A percentile compares a stretch with the other conserved stretches of the same genome.
Conservation (phyloP, 768 basidiomycete genomes). For the Pleurotus pulmonarius region DNA sequence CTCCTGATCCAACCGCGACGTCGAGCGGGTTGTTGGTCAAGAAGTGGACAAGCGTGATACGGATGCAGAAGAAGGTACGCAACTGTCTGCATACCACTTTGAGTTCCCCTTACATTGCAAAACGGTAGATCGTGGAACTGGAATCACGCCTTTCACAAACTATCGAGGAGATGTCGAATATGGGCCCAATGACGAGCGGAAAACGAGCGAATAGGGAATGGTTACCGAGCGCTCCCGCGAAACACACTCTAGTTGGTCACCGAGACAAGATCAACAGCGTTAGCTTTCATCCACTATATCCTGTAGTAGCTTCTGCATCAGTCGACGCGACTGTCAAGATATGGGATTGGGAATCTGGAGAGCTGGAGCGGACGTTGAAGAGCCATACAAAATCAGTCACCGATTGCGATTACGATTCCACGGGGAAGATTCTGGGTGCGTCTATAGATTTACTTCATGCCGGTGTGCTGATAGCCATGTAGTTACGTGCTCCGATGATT, state of each 20-base stretch:
- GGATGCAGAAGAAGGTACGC: constrained; percentile 89
- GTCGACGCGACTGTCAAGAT: constrained; percentile 90
- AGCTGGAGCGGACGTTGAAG: constrained; percentile 88
- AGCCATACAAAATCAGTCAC: constrained; percentile 88
- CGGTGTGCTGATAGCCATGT: constrained; percentile 17
- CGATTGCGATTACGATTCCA: constrained; percentile 86
- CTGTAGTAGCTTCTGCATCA: constrained; percentile 77
- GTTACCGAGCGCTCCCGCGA: constrained; percentile 83
- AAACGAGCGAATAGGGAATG: constrained; percentile 72
- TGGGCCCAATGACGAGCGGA: constrained; percentile 35
- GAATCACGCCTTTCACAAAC: constrained; percentile 79
- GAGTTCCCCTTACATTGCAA: neutral
- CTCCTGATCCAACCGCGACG: constrained; percentile 83
- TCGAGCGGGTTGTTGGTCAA: constrained; percentile 88
- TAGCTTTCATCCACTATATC: constrained; percentile 85
- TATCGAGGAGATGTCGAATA: constrained; percentile 59
- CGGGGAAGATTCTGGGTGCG: constrained; percentile 77
- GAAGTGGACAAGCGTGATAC: constrained; percentile 97
- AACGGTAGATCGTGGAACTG: constrained; percentile 85
- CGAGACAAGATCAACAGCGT: constrained; percentile 73
- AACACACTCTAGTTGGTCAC: constrained; percentile 74
- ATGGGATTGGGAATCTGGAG: constrained; percentile 96
- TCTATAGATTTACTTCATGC: constrained; percentile 7
- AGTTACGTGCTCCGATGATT: constrained; percentile 75
- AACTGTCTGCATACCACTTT: neutral